Base-by-base conservation (phyloP, 495 filamentous ascomycete genomes). In the Xeromyces bisporus region DNA sequence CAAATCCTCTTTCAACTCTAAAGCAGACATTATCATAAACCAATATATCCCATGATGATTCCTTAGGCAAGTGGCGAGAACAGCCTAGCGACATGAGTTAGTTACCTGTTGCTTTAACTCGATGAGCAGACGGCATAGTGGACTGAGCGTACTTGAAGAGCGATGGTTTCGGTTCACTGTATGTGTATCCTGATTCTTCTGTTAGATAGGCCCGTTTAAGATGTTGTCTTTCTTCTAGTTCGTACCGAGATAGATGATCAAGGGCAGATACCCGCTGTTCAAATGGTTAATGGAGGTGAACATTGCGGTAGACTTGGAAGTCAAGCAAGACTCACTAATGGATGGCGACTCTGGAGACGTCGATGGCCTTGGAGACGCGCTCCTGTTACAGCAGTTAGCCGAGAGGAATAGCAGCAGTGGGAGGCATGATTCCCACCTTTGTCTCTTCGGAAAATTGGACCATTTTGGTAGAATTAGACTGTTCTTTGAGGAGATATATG, bases 191-290 rank as follows among this genome's bases (percentile, higher is more conserved):
- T 46, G 8, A 12, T 20, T 28, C 16, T 5, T 28, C 26, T 14
- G 10, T 28, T 14, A 28, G 26, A n/a, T n/a, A n/a, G n/a, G n/a
- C n/a, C n/a, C 2, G 23, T 7, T 28, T 10, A 34, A 13, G 18
- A 30, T 26, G 8, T 15, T 18, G 31, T 31, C 6, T 17, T 29
- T 29, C 18, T 29, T 7, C 13, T 28, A 17, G 32, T n/a, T 38
- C 71, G 43, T 75, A 93, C 84, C 89, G 42, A 97, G 78, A 58
- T 94, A 97, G 57, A 97, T 66, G 53, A 97, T 91, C 58, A 97
- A 60, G 51, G 89, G 89, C 28, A 97, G 69, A 53, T 94, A 97
- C 55, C 89, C 89, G 64, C 86, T 93, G 45, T 37, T 14, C n/a
- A n/a, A n/a, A n/a, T n/a, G n/a, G n/a, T n/a, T n/a, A n/a, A n/a